Base-by-base conservation (phyloP, 73 alveolate genomes). In the Uronychia setigera region DNA sequence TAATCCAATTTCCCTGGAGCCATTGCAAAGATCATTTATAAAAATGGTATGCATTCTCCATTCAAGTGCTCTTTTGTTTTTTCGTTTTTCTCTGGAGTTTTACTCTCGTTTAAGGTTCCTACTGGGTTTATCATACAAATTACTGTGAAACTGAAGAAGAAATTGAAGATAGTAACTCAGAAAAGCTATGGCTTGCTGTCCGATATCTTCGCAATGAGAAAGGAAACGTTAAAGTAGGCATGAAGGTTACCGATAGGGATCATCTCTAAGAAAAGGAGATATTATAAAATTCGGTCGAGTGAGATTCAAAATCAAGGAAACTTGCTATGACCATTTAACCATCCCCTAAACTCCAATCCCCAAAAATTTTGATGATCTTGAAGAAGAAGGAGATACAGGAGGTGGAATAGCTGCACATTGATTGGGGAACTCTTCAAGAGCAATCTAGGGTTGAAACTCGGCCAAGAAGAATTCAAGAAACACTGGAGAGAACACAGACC, bases 221-320 rank as follows among this genome's bases (percentile, higher is more conserved):
- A 46, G 19, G 67, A 5, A 46, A 11, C 19, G n/a, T 19, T 46
- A 46, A 46, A 19, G 67, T 46, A 11, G 67, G 67, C n/a, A n/a
- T 46, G 67, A 19, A 19, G n/a, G 5, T 46, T 46, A 46, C 19
- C 67, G 19, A 46, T 11, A 46, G 83, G 90, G 90, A 0, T 33
- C 59, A 14, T 29, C 35, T n/a, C 34, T 83, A 58, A 83, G 78
- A 33, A 80, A 31, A 32, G 90, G 90, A 28, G 90, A 83, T 34
- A 33, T 83, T 26, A 46, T 83, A 1, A 83, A 83, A 34, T 83
- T 83, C 74, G 90, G 90, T 30, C 1, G 90, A 83, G 90, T 83
- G 59, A 80, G 83, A 0, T 83, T 83, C 58, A 29, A 60, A 19
- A 58, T 83, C n/a, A 83, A 83, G 35, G 90, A 83, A 31, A 30